These are phyloP conservation scores for Dittrichia graveolens DNA, from an alignment of 129 eudicot genomes.

Conservation along the genomic window DNA sequence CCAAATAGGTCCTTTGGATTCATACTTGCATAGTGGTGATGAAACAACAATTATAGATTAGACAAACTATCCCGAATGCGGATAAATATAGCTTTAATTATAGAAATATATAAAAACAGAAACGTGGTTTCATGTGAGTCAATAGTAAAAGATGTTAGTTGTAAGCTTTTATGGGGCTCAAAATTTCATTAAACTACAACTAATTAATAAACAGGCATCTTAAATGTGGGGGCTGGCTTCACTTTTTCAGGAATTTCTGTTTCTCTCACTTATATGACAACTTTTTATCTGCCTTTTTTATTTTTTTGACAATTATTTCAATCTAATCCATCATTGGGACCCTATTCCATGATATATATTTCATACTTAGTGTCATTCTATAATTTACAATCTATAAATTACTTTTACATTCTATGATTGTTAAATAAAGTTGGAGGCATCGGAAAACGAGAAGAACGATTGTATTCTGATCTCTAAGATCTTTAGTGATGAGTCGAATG, in stretches of 20 bases:
- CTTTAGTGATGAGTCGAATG: too few relatives aligned
- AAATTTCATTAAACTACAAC: slow-evolving; percentile 21
- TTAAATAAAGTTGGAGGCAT: too few relatives aligned
- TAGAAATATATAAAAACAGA: neutral
- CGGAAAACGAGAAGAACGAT: too few relatives aligned
- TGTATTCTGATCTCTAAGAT: too few relatives aligned
- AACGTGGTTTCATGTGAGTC: slow-evolving; percentile 28
- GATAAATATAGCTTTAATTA: too few relatives aligned
- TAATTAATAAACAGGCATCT: slow-evolving; percentile 26
- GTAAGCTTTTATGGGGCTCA: slow-evolving; percentile 46
- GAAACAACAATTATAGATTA: too few relatives aligned
- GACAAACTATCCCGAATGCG: too few relatives aligned
- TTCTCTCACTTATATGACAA: slow-evolving; percentile 39
- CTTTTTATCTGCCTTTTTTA: slow-evolving; percentile 47
- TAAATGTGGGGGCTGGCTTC: slow-evolving; percentile 38
- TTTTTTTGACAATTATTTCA: slow-evolving; percentile 34
- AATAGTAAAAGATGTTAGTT: slow-evolving; percentile 36
- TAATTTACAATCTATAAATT: too few relatives aligned
- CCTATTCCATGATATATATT: slow-evolving; percentile 14
- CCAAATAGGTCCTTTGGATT: too few relatives aligned
- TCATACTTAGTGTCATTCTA: too few relatives aligned
- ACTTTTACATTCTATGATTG: too few relatives aligned
- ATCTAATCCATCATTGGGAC: slow-evolving; percentile 21
- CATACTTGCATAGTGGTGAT: too few relatives aligned
- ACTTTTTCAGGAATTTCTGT: slow-evolving; percentile 37